Conservation (phyloP, 225 moss, liverwort and hornwort genomes). For the Physcomitrium patens region DNA sequence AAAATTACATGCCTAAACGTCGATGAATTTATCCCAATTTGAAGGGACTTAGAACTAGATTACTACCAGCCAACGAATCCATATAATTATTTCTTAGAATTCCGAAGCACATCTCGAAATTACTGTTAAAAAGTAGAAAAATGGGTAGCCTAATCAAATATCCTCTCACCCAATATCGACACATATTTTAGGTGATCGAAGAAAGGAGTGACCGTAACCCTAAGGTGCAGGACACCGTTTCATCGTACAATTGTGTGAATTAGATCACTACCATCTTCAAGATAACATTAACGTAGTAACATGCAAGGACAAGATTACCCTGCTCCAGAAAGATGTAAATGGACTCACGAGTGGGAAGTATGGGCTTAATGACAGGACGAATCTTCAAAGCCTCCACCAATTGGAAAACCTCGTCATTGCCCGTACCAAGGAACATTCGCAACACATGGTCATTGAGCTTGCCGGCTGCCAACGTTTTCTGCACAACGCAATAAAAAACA, state of each 20-base stretch:
- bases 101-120: not conserved
- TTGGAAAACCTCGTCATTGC: slow-evolving; percentile 48
- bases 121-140: not conserved
- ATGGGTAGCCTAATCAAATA: not conserved
- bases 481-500: slow-evolving; percentile 22
- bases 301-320: not conserved
- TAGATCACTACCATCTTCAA: not conserved
- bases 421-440: slow-evolving; percentile 59
- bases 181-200: not conserved
- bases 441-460: slow-evolving; percentile 64
- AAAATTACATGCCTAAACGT: not conserved
- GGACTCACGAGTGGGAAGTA: slow-evolving; percentile 64
- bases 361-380: slow-evolving; percentile 44
- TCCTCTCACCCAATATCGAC: not conserved
- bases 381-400: slow-evolving; percentile 49
- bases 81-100: not conserved
- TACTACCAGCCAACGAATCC: not conserved
- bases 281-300: not conserved
- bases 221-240: not conserved
- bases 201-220: not conserved
- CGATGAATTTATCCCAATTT: slow-evolving; percentile 11
- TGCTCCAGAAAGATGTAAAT: not conserved
- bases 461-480: slow-evolving; percentile 50
- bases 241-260: not conserved
- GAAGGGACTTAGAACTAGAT: not conserved